These are phyloP conservation scores for Dioscorea zingiberensis DNA, from an alignment of 106 monocot genomes.

Conservation along the genomic window DNA sequence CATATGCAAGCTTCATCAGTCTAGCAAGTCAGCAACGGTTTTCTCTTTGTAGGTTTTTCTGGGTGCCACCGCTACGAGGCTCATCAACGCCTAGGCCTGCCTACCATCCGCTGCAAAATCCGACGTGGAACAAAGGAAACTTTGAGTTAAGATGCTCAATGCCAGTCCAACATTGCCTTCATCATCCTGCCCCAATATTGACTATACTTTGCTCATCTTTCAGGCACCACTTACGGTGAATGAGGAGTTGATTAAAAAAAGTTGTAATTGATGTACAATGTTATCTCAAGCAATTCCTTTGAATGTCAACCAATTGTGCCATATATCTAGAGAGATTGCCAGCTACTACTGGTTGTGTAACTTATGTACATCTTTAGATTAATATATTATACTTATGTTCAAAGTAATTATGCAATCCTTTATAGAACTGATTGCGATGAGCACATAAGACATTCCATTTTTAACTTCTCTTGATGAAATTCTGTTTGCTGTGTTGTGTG, in stretches of 20 bases:
- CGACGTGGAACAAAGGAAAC: constrained; percentile 94
- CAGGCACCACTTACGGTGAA: constrained; percentile 15
- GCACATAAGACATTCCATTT: too few relatives aligned
- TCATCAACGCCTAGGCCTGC: constrained; percentile 88
- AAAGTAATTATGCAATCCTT: too few relatives aligned
- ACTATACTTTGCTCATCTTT: neutral
- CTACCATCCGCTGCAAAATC: constrained; percentile 92
- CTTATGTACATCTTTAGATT: neutral
- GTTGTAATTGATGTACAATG: neutral
- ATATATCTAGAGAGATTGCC: neutral
- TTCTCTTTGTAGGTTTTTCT: constrained; percentile 65
- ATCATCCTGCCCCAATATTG: neutral
- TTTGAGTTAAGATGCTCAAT: constrained; percentile 37
- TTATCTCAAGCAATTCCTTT: neutral
- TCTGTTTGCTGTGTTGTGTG: too few relatives aligned
- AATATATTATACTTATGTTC: too few relatives aligned
- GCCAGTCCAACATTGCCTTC: neutral
- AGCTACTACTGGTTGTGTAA: neutral
- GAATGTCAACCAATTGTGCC: neutral
- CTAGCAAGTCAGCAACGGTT: neutral
- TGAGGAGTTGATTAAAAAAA: neutral
- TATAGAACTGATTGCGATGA: too few relatives aligned
- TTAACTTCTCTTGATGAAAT: too few relatives aligned
- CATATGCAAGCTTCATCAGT: neutral
- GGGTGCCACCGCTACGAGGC: constrained; percentile 98